phyloP scores from a whole-genome alignment of 768 basidiomycete species.

The Suillus sp. region DNA sequence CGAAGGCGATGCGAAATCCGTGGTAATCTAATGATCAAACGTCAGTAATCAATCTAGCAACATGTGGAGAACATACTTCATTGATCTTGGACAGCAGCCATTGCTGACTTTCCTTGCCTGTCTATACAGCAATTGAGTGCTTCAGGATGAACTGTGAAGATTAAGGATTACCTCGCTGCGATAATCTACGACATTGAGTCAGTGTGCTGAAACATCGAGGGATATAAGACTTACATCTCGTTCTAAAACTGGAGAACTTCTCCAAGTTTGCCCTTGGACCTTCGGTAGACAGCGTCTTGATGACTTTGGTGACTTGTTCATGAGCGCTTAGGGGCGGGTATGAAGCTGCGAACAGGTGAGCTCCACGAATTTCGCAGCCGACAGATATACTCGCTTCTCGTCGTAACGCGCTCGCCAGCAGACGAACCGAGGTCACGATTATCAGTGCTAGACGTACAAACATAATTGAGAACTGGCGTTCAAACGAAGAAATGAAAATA shows the following conservation, averaged over 20 bases:
- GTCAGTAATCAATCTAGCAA: constrained; percentile 15
- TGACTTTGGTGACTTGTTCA: constrained; percentile 57
- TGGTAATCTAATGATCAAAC: constrained; percentile 54
- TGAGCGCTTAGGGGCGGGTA: constrained; percentile 64
- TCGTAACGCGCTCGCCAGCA: constrained; percentile 38
- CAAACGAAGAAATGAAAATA: constrained; percentile 16
- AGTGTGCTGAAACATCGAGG: neutral
- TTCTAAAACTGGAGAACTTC: constrained; percentile 23
- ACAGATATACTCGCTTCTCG: constrained; percentile 39
- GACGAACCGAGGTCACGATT: constrained; percentile 58
- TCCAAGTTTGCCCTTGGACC: constrained; percentile 50
- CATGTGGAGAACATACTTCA: constrained; percentile 46
- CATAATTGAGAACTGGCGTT: constrained; percentile 13
- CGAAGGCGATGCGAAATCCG: constrained; percentile 56
- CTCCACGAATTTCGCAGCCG: neutral
- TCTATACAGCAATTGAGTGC: constrained; percentile 41
- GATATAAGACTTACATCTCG: constrained; percentile 5
- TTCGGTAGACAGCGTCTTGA: constrained; percentile 66
- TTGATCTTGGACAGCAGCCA: constrained; percentile 73
- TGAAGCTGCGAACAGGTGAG: constrained; percentile 37
- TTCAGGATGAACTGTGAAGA: neutral
- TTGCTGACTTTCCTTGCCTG: constrained; percentile 71
- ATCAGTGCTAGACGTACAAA: constrained; percentile 60
- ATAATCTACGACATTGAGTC: neutral
- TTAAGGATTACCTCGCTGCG: constrained; percentile 8